phyloP scores from a whole-genome alignment of 1,139 yeast genomes.

The Geotrichum aggregatum region DNA sequence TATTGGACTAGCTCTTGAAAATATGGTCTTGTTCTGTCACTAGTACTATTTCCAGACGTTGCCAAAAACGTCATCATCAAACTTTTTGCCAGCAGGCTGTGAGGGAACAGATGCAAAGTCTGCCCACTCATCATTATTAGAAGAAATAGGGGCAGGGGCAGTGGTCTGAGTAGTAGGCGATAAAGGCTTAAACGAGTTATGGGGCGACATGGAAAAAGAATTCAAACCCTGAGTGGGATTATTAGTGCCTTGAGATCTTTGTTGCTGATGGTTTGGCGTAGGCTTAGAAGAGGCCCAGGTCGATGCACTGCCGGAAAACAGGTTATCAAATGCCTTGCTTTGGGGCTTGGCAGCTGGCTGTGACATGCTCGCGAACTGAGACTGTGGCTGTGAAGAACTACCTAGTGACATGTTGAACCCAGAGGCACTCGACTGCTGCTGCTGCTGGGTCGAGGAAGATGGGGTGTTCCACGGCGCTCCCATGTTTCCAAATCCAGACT shows the following conservation, averaged over 20 bases:
- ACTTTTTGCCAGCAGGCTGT: conserved; percentile 32
- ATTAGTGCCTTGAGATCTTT: not conserved
- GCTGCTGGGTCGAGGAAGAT: conserved; percentile 24
- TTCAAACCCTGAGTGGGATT: not conserved
- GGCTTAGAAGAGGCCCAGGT: conserved; percentile 30
- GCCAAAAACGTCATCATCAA: conserved; percentile 62
- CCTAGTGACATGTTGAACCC: conserved; percentile 36
- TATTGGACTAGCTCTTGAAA: not conserved
- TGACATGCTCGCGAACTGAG: conserved; percentile 8
- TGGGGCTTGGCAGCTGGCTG: conserved; percentile 1
- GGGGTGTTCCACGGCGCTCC: conserved; percentile 4
- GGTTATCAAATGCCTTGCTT: conserved; percentile 19
- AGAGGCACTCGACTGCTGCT: conserved; percentile 31
- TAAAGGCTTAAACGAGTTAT: not conserved
- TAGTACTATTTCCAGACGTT: conserved; percentile 54
- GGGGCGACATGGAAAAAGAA: not conserved
- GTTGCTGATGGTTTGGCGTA: conserved; percentile 11
- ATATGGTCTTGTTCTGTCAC: not conserved
- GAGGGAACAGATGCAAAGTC: conserved; percentile 30
- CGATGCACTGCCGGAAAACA: conserved; percentile 39
- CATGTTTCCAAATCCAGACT: not conserved
- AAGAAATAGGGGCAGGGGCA: not conserved
- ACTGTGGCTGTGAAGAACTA: not conserved
- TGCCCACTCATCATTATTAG: conserved; percentile 27
- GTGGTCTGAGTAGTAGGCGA: not conserved